A percentile compares a stretch with the other conserved stretches of the same genome.
These are phyloP conservation scores for Casuarina glauca DNA, from an alignment of 306 rosid species.

Conservation along the genomic window DNA sequence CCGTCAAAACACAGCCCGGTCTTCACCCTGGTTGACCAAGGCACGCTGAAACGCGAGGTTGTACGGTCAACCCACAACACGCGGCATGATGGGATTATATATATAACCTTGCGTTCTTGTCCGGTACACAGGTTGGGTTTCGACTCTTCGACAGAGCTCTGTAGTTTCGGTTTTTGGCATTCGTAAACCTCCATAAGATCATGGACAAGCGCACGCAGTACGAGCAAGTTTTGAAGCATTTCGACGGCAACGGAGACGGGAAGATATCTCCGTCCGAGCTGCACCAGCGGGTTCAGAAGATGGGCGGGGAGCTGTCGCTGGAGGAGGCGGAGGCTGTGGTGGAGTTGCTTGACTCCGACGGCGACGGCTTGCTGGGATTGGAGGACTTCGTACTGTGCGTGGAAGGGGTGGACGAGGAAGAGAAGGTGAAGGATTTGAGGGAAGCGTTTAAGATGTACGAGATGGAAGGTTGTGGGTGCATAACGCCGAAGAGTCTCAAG, in stretches of 20 bases:
- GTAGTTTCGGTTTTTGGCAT: no score
- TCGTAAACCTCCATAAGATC: background rate
- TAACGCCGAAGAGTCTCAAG: conserved; percentile 71
- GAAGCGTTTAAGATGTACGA: conserved; percentile 85
- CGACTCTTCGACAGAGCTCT: background rate
- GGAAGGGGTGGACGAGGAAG: conserved; percentile 73
- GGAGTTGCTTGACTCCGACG: conserved; percentile 46
- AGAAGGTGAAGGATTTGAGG: conserved; percentile 53
- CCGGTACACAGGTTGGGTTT: background rate
- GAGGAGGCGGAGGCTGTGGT: conserved; percentile 50
- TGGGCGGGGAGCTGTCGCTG: conserved; percentile 51
- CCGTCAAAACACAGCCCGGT: no score
- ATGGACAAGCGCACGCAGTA: conserved; percentile 55
- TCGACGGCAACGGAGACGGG: conserved; percentile 67
- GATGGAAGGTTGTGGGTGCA: conserved; percentile 67
- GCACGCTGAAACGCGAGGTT: background rate
- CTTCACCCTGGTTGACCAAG: no score
- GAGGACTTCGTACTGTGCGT: conserved; percentile 71
- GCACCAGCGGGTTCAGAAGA: conserved; percentile 43
- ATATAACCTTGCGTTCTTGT: background rate
- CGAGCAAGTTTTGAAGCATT: conserved; percentile 58
- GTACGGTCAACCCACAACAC: conserved; percentile 36
- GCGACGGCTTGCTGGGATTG: conserved; percentile 60
- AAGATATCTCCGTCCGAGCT: conserved; percentile 69
- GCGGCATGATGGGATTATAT: conserved; percentile 29